phyloP scores from a whole-genome alignment of 2,329 filamentous ascomycete genomes.

The Zalaria obscura region DNA sequence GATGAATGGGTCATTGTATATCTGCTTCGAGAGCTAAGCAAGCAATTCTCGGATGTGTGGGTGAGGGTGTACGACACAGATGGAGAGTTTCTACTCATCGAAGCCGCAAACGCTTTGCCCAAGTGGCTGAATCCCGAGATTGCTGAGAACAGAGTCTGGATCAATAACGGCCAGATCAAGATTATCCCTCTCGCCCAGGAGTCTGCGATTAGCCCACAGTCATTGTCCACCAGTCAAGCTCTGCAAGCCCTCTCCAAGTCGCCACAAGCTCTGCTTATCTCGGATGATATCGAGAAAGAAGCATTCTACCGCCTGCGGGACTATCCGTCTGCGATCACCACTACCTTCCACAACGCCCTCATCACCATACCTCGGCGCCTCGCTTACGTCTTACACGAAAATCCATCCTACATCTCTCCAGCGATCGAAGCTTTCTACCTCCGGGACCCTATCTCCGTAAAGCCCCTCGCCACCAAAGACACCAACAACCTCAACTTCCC shows the following conservation, averaged over 20 bases:
- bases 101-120: slow-evolving; percentile 78
- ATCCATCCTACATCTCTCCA: slow-evolving; percentile 63
- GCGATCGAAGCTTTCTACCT: slow-evolving; percentile 88
- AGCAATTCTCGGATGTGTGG: slow-evolving; percentile 60
- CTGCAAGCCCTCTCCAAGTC: slow-evolving; percentile 43
- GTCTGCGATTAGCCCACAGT: slow-evolving; percentile 17
- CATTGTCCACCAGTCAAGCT: slow-evolving; percentile 51
- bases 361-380: slow-evolving; percentile 68
- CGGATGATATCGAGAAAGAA: slow-evolving; percentile 65
- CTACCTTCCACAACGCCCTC: slow-evolving; percentile 62
- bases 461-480: slow-evolving; percentile 47
- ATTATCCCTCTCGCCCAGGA: slow-evolving; percentile 45
- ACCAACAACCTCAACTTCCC: slow-evolving; percentile 47
- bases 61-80: slow-evolving; percentile 73
- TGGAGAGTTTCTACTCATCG: slow-evolving; percentile 88
- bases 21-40: slow-evolving; percentile 68
- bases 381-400: slow-evolving; percentile 62
- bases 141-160: slow-evolving; percentile 79
- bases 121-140: slow-evolving; percentile 87
- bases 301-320: slow-evolving; percentile 79
- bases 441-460: slow-evolving; percentile 64
- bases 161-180: slow-evolving; percentile 60
- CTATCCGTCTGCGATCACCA: slow-evolving; percentile 62
- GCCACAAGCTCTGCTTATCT: slow-evolving; percentile 50
- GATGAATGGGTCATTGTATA: slow-evolving; percentile 97